Conservation (phyloP, 1,284 basidiomycete species). For the Puccinia novopanici region DNA sequence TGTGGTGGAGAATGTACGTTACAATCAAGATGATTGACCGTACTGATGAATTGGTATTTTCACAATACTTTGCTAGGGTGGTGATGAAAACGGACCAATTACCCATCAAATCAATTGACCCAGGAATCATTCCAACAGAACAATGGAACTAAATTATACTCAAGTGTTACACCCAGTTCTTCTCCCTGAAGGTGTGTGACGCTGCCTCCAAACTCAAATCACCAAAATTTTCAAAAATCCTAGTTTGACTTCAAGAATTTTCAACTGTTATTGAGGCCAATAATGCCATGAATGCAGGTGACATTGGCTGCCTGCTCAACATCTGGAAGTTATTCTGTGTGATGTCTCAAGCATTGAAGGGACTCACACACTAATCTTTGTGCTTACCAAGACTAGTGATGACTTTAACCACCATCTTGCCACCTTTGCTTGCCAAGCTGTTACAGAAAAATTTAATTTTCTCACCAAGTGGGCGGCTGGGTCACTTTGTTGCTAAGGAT, state of each 20-base stretch:
- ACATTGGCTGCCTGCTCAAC: constrained; percentile 3
- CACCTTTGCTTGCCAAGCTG: not conserved
- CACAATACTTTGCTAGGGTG: no score
- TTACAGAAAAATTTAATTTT: not conserved
- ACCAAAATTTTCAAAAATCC: not conserved
- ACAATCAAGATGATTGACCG: not conserved
- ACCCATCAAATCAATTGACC: no score
- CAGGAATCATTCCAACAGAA: not conserved
- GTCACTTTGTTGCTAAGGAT: not conserved
- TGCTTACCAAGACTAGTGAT: constrained; percentile 1
- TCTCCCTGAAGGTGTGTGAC: not conserved
- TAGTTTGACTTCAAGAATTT: constrained; percentile 9
- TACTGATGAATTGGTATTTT: not conserved
- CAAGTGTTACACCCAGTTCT: constrained; percentile 9
- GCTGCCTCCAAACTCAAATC: not conserved
- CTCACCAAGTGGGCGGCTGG: not conserved
- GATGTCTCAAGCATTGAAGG: not conserved
- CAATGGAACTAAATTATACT: constrained; percentile 1
- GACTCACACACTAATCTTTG: constrained; percentile 2
- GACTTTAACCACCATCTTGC: not conserved
- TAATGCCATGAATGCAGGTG: not conserved
- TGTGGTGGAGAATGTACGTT: not conserved
- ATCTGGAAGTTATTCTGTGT: constrained; percentile 17
- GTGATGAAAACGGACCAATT: not conserved
- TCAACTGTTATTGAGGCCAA: not conserved